Conservation (phyloP, 371 early-diverging fungal species). For the Mortierella sp. region DNA sequence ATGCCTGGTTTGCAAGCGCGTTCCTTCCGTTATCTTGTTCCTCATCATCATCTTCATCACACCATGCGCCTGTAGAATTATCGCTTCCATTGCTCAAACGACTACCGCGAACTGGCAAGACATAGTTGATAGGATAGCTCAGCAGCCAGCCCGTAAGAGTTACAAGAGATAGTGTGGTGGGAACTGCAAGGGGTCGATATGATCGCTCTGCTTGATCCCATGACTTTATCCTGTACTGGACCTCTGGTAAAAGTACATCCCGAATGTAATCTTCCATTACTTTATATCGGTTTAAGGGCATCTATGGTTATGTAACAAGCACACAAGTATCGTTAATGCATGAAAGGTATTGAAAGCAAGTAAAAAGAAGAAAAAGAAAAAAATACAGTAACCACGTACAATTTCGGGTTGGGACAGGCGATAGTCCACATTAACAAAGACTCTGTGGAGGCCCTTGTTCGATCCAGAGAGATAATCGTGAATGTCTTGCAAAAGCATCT, state of each 20-base stretch:
- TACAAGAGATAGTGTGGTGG: conserved; percentile 32
- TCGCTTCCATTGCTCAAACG: conserved; percentile 18
- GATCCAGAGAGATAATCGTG: conserved; percentile 45
- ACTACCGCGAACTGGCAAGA: conserved; percentile 29
- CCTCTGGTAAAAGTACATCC: conserved; percentile 24
- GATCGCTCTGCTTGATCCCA: conserved; percentile 45
- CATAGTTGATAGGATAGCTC: conserved; percentile 48
- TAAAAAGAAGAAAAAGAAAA: neutral
- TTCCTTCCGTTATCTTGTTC: conserved; percentile 43
- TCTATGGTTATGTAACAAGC: conserved; percentile 8
- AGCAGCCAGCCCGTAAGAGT: conserved; percentile 51
- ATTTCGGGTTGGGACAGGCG: conserved; percentile 42
- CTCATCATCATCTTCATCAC: conserved; percentile 30
- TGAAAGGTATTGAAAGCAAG: neutral
- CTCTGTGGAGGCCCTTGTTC: conserved; percentile 27
- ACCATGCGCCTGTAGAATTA: neutral
- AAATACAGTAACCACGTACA: conserved; percentile 14
- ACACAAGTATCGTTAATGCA: neutral
- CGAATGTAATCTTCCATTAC: conserved; percentile 41
- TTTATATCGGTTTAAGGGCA: conserved; percentile 38
- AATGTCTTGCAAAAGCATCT: conserved; percentile 41
- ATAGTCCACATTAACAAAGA: conserved; percentile 53
- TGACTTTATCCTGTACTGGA: conserved; percentile 33
- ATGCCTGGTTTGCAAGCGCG: conserved; percentile 34
- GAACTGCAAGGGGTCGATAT: conserved; percentile 20